Percentiles rank a stretch among this genome's conserved stretches.
Evolutionary conservation across 768 basidiomycete genomes (phyloP).

Genomic region (Lentinula boryana): DNA sequence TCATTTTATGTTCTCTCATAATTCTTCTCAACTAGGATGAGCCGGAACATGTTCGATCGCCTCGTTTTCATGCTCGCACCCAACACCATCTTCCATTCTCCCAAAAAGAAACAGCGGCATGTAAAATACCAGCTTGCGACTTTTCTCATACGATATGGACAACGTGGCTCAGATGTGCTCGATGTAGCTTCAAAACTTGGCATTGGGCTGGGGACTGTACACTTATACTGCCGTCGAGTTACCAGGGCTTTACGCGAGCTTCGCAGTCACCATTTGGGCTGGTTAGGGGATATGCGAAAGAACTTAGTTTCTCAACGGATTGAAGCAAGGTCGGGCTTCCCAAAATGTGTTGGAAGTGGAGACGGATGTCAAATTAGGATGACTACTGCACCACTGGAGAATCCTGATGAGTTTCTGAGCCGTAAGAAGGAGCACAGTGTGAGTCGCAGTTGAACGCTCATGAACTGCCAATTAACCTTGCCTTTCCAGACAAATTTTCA

Average conservation of each 20-base stretch:
- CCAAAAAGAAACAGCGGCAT: neutral
- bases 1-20: no score
- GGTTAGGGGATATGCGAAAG: neutral
- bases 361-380: conserved; percentile 10
- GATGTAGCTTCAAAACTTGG: conserved; percentile 12
- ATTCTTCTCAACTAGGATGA: neutral
- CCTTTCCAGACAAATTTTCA: conserved; percentile 13
- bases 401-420: conserved; percentile 5
- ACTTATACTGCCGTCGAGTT: conserved; percentile 16
- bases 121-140: conserved; percentile 3
- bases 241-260: conserved; percentile 1
- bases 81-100: neutral
- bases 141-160: conserved; percentile 14
- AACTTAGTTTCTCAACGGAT: neutral
- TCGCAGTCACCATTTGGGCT: neutral
- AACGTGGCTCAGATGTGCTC: conserved; percentile 1
- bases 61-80: neutral
- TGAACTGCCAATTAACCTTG: no score
- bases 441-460: no score
- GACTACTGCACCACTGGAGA: neutral
- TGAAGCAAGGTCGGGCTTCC: conserved; percentile 8
- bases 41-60: neutral
- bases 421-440: no score
- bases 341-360: conserved; percentile 10
- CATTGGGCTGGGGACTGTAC: conserved; percentile 16